Base-by-base conservation (phyloP, 352 stramenopile genomes). In the Pythium inflatum region DNA sequence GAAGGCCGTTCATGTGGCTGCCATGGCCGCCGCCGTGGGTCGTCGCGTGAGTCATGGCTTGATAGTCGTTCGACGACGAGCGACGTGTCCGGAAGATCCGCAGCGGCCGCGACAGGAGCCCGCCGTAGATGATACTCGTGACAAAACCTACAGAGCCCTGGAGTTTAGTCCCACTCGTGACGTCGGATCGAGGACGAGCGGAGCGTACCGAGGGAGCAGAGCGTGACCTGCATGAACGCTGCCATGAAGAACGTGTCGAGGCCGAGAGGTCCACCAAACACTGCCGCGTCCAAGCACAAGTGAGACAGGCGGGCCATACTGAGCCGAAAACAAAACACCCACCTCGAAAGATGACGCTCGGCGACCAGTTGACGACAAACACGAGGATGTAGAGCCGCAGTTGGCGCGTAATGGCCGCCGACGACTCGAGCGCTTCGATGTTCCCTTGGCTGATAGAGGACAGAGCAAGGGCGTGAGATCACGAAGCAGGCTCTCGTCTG, bases 361-460 rank as follows among this genome's bases (percentile, higher is more conserved):
- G 86, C 6, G 80, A 75, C 83, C 86, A 92, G 33, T 89, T 82
- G 55, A 92, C 64, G 14, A 90, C 77, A 68, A 93, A 93, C 0
- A 78, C 70, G 24, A 86, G 68, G 51, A 91, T 90, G 71, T 93
- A 93, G 46, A 92, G 79, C 5, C 83, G 74, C 20, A 93, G 70
- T 68, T 88, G 85, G 45, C 71, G 78, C 28, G 79, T 86, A 62
- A 93, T 91, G 20, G 76, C 61, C 34, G 76, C 74, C 58, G 78
- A 90, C 16, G 85, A 91, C 71, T 89, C 81, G 56, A 90, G 71
- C 1, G 85, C 81, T 36, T 93, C 86, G 22, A 90, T 54, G 54
- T 88, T 90, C 30, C 77, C 77, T 51, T 91, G 75, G 14, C 74
- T 78, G 24, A 79, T 34, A 71, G 24, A 43, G 9, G 16, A 43